phyloP scores from a whole-genome alignment of 345 rosid species.

The Hibiscus tridactylites region DNA sequence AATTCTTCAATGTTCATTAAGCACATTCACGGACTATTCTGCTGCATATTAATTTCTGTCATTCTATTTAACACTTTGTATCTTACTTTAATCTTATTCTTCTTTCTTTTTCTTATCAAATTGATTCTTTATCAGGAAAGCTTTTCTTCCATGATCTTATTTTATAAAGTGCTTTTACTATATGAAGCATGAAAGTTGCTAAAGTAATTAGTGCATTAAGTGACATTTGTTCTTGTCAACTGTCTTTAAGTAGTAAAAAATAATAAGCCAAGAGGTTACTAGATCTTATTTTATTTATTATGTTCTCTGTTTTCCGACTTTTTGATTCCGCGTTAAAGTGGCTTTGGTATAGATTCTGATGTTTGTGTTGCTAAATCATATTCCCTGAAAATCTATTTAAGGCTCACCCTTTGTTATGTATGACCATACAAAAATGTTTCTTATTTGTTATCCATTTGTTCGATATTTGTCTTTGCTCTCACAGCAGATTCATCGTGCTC shows the following conservation, averaged over 20 bases:
- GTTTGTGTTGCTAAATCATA: background rate
- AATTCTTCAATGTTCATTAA: conserved; percentile 9
- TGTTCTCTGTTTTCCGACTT: conserved; percentile 7
- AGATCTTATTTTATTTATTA: background rate
- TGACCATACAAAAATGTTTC: conserved; percentile 8
- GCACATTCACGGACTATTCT: background rate
- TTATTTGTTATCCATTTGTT: conserved; percentile 15
- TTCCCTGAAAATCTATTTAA: conserved; percentile 13
- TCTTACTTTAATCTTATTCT: conserved; percentile 25
- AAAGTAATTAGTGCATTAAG: conserved; percentile 3
- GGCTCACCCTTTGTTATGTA: background rate
- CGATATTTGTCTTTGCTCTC: conserved; percentile 17
- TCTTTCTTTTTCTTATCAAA: conserved; percentile 17
- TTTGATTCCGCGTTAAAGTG: background rate
- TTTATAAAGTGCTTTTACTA: conserved; percentile 10
- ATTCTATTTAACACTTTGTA: conserved; percentile 21
- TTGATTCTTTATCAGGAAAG: conserved; percentile 11
- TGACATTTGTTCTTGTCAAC: background rate
- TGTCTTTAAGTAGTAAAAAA: background rate
- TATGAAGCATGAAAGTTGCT: conserved; percentile 19
- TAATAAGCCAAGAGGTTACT: background rate
- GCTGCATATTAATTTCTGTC: conserved; percentile 3
- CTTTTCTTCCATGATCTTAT: conserved; percentile 8
- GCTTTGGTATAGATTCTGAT: conserved; percentile 16
- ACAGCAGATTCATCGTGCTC: conserved; percentile 49